These are phyloP conservation scores for Fusarium sp. DNA, from an alignment of 2,329 filamentous ascomycete genomes.

Conservation along the genomic window DNA sequence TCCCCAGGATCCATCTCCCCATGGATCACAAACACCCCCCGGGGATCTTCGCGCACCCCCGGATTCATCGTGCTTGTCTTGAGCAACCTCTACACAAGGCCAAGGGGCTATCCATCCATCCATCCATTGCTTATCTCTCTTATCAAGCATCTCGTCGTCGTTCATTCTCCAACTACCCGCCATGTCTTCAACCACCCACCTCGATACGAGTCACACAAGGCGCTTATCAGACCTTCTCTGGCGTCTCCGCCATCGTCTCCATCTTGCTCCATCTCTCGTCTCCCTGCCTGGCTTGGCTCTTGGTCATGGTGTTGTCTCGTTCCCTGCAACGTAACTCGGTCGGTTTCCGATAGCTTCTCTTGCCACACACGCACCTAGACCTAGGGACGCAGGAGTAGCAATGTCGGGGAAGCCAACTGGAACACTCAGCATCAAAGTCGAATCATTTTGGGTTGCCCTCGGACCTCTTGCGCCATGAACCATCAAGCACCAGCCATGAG, in stretches of 20 bases:
- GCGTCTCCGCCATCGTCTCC: constrained; percentile 13
- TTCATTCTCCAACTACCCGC: constrained; percentile 1
- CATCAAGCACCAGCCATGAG: constrained; percentile 30
- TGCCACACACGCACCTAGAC: constrained; percentile 22
- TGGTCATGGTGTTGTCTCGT: neutral
- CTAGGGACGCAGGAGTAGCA: constrained; percentile 1
- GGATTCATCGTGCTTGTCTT: constrained; percentile 15
- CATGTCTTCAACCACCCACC: constrained; percentile 22
- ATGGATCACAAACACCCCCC: constrained; percentile 20
- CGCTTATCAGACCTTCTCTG: constrained; percentile 26
- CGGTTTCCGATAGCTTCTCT: constrained; percentile 35
- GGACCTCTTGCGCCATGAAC: constrained; percentile 26
- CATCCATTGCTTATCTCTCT: constrained; percentile 26
- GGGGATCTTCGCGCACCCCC: constrained; percentile 24
- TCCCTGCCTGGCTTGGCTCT: constrained; percentile 3
- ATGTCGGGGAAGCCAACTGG: constrained; percentile 16
- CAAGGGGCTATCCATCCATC: neutral
- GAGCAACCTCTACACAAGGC: neutral
- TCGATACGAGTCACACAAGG: constrained; percentile 21
- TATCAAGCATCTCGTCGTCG: constrained; percentile 24
- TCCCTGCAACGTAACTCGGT: constrained; percentile 33
- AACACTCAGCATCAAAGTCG: constrained; percentile 16
- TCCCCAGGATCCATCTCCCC: constrained; percentile 21
- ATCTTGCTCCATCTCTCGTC: neutral
- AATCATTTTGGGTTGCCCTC: constrained; percentile 9